Evolutionary conservation across 257 asterid genomes (phyloP), one percentile per base, ranked within the genome.

Genomic region (Capsicum pubescens): DNA sequence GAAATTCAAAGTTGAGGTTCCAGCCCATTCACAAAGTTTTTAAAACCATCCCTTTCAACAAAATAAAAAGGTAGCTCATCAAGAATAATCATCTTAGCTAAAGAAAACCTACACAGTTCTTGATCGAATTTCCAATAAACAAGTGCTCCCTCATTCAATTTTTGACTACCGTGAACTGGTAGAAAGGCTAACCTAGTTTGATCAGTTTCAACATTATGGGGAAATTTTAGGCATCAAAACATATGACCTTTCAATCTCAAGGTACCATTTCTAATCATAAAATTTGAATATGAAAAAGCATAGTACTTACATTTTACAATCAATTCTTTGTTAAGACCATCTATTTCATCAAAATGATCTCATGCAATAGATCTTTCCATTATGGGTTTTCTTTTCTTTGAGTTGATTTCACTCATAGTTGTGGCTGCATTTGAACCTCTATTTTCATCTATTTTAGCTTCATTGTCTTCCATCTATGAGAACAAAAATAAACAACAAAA

Each of bases 1-100:
- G 82, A 74, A 71, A 83, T 52, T 0, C 3, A 12, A 71, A 83
- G 71, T n/a, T 6, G 42, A 9, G 85, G 85, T 13, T 36, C 50
- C 15, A 26, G 32, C 32, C 32, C 32, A 26, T 26, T 26, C 32
- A 26, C 32, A 26, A 26, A 26, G 32, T 26, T 26, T 26, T 26
- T 26, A 26, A 26, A 26, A 0, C 32, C 32, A 26, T 26, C 32
- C 32, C 32, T 26, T 26, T 26, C 32, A 26, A 26, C 32, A 26
- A 26, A 26, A 26, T 26, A 26, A 26, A 26, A 26, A 26, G 32
- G 32, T 26, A 26, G 32, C 32, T 26, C 32, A 26, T 26, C 32
- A 26, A 26, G 32, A 26, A 26, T 26, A 26, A 26, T 26, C 32
- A 26, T 26, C 32, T 26, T 26, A 26, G 32, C 32, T 26, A 26